phyloP scores from a whole-genome alignment of 371 early-diverging fungal genomes.

The Rhizopus sp. region DNA sequence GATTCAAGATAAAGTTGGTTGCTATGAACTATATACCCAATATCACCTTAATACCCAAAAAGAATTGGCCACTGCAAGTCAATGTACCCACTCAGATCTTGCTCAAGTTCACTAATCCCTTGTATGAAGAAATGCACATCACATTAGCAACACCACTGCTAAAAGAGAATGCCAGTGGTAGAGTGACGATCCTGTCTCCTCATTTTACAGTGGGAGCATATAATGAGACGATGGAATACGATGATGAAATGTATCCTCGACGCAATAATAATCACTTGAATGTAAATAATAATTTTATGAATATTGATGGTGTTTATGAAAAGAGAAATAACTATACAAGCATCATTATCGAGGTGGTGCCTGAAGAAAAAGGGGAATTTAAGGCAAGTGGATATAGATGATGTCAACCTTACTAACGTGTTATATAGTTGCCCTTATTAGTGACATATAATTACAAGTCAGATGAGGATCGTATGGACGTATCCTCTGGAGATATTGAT shows the following conservation, averaged over 20 bases:
- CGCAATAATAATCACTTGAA: neutral
- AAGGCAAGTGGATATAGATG: constrained; percentile 31
- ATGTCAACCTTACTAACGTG: neutral
- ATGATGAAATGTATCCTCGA: constrained; percentile 57
- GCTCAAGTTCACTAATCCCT: constrained; percentile 85
- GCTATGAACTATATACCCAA: constrained; percentile 84
- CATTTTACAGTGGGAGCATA: constrained; percentile 75
- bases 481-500: constrained; percentile 49
- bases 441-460: constrained; percentile 64
- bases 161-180: constrained; percentile 25
- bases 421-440: constrained; percentile 64
- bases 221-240: constrained; percentile 85
- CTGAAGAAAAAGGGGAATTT: constrained; percentile 49
- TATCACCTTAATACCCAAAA: constrained; percentile 69
- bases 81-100: constrained; percentile 62
- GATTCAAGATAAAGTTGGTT: constrained; percentile 85
- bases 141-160: constrained; percentile 58
- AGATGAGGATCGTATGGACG: constrained; percentile 56
- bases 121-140: constrained; percentile 72
- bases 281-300: constrained; percentile 10
- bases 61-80: constrained; percentile 54
- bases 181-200: constrained; percentile 66
- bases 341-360: constrained; percentile 61
- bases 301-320: constrained; percentile 56
- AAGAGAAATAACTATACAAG: constrained; percentile 63